Conservation (phyloP, 139 green algal species). For the Limnomonas spitsbergensis region DNA sequence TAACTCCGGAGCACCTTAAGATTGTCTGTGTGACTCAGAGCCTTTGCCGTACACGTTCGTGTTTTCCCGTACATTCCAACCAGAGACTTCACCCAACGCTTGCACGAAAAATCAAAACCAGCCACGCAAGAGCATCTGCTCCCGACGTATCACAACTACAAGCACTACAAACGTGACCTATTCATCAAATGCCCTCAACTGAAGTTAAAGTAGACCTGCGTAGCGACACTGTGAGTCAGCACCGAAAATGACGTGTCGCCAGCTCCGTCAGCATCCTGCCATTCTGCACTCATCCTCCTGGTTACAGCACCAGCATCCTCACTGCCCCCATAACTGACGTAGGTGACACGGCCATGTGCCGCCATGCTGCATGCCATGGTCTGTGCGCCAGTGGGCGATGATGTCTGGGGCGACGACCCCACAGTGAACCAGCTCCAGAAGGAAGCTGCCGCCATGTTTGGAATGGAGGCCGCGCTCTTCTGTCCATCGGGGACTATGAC, state of each 20-base stretch:
- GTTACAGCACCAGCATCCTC: neutral
- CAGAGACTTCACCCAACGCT: too few species aligned
- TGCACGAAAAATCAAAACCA: too few species aligned
- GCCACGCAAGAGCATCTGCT: too few species aligned
- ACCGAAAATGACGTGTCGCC: neutral
- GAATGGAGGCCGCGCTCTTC: constrained; percentile 72
- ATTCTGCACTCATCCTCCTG: too few species aligned
- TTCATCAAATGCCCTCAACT: too few species aligned
- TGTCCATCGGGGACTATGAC: constrained; percentile 74
- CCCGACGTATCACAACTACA: too few species aligned
- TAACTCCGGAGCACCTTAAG: too few species aligned
- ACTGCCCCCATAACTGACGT: neutral
- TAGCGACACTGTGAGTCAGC: constrained; percentile 11
- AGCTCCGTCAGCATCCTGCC: too few species aligned
- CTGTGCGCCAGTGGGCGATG: constrained; percentile 58
- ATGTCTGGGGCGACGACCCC: constrained; percentile 76
- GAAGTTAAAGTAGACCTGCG: constrained; percentile 11
- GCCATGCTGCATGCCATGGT: constrained; percentile 13
- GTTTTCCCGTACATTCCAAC: too few species aligned
- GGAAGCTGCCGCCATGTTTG: constrained; percentile 53
- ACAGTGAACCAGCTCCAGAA: constrained; percentile 56
- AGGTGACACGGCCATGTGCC: constrained; percentile 2
- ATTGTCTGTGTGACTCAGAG: too few species aligned
- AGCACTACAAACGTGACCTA: too few species aligned
- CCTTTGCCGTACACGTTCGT: too few species aligned